Evolutionary conservation across 805 yeast species (phyloP).

Genomic region (Candida bentonensis): DNA sequence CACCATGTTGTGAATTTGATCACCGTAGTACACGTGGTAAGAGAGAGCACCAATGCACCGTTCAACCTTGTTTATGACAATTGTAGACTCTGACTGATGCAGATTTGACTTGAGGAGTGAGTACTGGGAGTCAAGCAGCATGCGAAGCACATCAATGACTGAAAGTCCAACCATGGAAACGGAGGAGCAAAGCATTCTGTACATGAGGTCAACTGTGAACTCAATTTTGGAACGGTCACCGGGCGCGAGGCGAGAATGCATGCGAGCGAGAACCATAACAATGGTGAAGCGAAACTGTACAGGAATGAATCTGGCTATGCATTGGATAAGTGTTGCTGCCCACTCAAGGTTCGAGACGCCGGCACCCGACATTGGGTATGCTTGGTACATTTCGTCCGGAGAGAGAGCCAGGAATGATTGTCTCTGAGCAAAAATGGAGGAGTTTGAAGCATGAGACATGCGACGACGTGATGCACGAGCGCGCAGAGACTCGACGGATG

Average conservation of each 20-base stretch:
- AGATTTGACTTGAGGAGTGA: slow-evolving; percentile 5
- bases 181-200: slow-evolving; percentile 44
- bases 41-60: slow-evolving; percentile 54
- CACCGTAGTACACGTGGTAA: slow-evolving; percentile 69
- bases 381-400: neutral
- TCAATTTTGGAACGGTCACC: slow-evolving; percentile 8
- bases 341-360: slow-evolving; percentile 8
- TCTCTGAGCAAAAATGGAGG: neutral
- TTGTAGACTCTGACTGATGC: slow-evolving; percentile 4
- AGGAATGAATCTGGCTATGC: slow-evolving; percentile 6
- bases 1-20: slow-evolving; percentile 73
- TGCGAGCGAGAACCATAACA: neutral
- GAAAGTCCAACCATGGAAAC: slow-evolving; percentile 82
- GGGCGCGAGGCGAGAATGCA: neutral
- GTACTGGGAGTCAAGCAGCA: slow-evolving; percentile 18
- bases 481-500: neutral
- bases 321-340: slow-evolving; percentile 8
- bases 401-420: neutral
- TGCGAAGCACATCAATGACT: slow-evolving; percentile 61
- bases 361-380: slow-evolving; percentile 11
- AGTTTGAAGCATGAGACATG: neutral
- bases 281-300: neutral
- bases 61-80: slow-evolving; percentile 6
- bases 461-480: neutral
- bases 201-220: slow-evolving; percentile 21